Conservation (phyloP, 208 protist species). For the Sergeia podlipaevii region DNA sequence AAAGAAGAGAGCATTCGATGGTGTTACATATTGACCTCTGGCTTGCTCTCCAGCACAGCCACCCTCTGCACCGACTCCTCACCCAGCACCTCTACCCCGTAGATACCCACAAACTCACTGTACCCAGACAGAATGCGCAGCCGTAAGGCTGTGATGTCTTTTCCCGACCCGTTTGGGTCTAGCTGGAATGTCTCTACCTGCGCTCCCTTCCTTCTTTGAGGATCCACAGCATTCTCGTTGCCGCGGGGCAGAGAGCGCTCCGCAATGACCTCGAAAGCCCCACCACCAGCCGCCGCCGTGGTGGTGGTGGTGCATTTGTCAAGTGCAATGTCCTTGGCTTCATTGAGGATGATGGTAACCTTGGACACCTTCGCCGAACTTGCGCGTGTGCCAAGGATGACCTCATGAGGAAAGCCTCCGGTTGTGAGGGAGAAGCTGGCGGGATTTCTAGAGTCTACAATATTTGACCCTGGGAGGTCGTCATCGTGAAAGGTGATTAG, state of each 20-base stretch:
- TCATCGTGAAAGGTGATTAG: conserved; percentile 82
- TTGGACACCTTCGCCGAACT: conserved; percentile 49
- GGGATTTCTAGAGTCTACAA: conserved; percentile 36
- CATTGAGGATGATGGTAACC: conserved; percentile 53
- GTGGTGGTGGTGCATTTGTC: conserved; percentile 24
- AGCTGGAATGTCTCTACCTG: conserved; percentile 69
- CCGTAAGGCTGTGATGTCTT: conserved; percentile 45
- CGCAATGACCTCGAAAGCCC: conserved; percentile 41
- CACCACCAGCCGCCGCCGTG: conserved; percentile 7
- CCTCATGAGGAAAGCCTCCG: conserved; percentile 78
- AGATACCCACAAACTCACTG: conserved; percentile 77
- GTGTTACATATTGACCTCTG: conserved; percentile 72
- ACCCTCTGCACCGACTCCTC: conserved; percentile 87
- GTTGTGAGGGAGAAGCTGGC: conserved; percentile 76
- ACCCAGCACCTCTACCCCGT: conserved; percentile 52
- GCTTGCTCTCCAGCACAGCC: conserved; percentile 67
- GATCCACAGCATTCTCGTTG: background rate
- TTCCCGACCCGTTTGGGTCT: conserved; percentile 44
- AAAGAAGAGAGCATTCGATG: no score
- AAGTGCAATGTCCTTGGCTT: conserved; percentile 68
- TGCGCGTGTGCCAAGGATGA: conserved; percentile 60
- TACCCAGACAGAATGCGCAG: conserved; percentile 73
- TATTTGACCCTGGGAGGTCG: conserved; percentile 27
- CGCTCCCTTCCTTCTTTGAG: background rate
- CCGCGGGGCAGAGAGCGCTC: conserved; percentile 50